A percentile compares a stretch with the other conserved stretches of the same genome.
These are phyloP conservation scores for Nelumbo lutea DNA, from an alignment of 164 flowering plant species.

Conservation along the genomic window DNA sequence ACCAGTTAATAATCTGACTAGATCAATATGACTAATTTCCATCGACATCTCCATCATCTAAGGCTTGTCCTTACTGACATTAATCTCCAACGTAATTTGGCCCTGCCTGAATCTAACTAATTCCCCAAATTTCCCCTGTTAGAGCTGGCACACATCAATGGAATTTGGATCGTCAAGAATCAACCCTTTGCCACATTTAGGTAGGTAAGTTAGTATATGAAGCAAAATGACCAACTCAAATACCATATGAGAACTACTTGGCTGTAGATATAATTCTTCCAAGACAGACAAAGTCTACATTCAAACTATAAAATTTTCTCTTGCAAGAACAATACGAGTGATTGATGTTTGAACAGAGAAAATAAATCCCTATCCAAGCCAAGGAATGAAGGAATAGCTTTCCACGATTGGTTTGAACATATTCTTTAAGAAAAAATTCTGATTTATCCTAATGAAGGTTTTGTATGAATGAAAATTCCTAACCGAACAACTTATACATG, in stretches of 20 bases:
- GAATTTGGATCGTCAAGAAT: too few species aligned
- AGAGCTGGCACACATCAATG: too few species aligned
- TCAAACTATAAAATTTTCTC: neutral
- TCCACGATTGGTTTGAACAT: neutral
- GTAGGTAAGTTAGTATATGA: neutral
- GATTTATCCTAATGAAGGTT: neutral
- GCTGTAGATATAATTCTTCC: too few species aligned
- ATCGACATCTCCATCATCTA: too few species aligned
- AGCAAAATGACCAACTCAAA: neutral
- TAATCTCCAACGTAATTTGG: too few species aligned
- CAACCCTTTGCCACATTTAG: too few species aligned
- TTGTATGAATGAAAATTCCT: neutral
- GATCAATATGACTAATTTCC: too few species aligned
- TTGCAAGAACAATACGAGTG: neutral
- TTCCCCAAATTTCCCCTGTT: too few species aligned
- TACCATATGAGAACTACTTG: neutral
- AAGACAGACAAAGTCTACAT: neutral
- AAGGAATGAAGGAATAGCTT: neutral
- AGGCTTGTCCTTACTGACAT: too few species aligned
- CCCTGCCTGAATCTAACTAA: too few species aligned
- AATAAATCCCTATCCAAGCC: neutral
- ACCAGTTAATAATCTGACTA: too few species aligned
- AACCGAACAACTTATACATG: too few species aligned
- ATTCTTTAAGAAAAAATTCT: neutral
- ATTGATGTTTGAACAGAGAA: neutral